A percentile compares a stretch with the other conserved stretches of the same genome.
Conservation (phyloP, 805 yeast species). For the Hanseniaspora vineae region DNA sequence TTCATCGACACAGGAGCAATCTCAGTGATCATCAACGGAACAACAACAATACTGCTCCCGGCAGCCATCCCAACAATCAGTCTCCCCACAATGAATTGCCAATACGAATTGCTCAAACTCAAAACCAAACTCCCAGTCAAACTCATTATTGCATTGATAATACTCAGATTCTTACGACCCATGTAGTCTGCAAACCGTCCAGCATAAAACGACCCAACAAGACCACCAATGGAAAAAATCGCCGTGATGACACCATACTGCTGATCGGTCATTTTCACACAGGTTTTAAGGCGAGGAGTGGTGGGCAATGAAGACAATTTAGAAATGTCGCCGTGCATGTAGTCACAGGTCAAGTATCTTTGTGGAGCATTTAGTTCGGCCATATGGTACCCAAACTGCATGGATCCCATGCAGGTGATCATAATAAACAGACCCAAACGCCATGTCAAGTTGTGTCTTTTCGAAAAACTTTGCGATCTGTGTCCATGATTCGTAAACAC, state of each 20-base stretch:
- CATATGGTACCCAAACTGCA: constrained; percentile 92
- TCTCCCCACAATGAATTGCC: constrained; percentile 48
- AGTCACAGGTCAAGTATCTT: constrained; percentile 45
- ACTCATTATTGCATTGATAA: constrained; percentile 38
- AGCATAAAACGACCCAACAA: constrained; percentile 58
- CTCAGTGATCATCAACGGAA: constrained; percentile 73
- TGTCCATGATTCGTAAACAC: not conserved
- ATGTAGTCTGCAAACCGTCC: constrained; percentile 49
- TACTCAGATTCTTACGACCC: constrained; percentile 48
- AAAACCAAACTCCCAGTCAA: constrained; percentile 52
- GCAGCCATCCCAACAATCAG: constrained; percentile 75
- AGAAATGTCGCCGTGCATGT: constrained; percentile 12
- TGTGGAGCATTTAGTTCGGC: constrained; percentile 91
- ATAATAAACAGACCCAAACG: constrained; percentile 32
- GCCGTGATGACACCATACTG: constrained; percentile 67
- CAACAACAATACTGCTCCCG: constrained; percentile 75
- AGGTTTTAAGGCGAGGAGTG: no score
- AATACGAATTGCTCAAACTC: constrained; percentile 33
- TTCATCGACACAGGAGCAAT: constrained; percentile 54
- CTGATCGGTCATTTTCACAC: constrained; percentile 43
- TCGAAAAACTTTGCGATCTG: not conserved
- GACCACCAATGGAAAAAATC: constrained; percentile 73
- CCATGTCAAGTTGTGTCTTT: not conserved
- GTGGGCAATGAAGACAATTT: no score
- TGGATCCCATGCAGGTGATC: constrained; percentile 61